Percentiles rank a stretch among this genome's conserved stretches.
phyloP scores from a whole-genome alignment of 257 asterid species.

The Ligustrum vulgare region DNA sequence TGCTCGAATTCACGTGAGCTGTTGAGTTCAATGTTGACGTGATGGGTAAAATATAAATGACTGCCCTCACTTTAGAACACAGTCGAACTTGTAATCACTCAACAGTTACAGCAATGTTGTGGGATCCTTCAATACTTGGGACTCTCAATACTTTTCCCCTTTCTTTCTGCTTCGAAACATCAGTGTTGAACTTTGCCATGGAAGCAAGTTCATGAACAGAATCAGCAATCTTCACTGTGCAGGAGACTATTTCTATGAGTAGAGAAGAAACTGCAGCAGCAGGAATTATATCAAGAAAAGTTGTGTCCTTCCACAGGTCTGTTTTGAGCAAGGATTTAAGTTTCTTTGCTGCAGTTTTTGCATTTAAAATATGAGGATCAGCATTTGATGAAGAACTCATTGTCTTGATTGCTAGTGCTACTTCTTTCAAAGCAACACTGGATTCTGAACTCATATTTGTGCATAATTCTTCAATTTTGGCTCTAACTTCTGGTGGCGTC shows the following conservation, averaged over 20 bases:
- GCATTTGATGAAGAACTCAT: conserved; percentile 29
- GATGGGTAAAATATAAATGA: no score
- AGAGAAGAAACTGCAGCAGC: conserved; percentile 29
- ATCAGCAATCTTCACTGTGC: conserved; percentile 25
- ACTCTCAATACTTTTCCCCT: background rate
- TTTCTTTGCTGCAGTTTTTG: conserved; percentile 29
- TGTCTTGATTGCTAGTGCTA: conserved; percentile 31
- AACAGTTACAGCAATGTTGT: conserved; percentile 2
- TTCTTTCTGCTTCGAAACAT: background rate
- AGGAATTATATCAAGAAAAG: conserved; percentile 21
- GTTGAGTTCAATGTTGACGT: no score
- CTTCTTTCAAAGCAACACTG: conserved; percentile 32
- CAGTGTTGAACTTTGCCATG: conserved; percentile 21
- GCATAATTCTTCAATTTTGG: conserved; percentile 36
- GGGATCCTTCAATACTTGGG: conserved; percentile 25
- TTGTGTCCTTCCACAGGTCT: conserved; percentile 2
- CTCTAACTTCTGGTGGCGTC: conserved; percentile 27
- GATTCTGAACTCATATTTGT: conserved; percentile 39
- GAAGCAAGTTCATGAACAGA: conserved; percentile 32
- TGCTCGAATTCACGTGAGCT: no score
- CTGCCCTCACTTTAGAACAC: background rate
- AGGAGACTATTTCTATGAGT: conserved; percentile 27
- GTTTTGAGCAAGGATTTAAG: conserved; percentile 25
- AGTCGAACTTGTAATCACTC: conserved; percentile 14
- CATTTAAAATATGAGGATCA: conserved; percentile 19